Evolutionary conservation across 2,329 filamentous ascomycete species (phyloP), one percentile per base, ranked within the genome.

Genomic region (Pestalotiopsis sp.): DNA sequence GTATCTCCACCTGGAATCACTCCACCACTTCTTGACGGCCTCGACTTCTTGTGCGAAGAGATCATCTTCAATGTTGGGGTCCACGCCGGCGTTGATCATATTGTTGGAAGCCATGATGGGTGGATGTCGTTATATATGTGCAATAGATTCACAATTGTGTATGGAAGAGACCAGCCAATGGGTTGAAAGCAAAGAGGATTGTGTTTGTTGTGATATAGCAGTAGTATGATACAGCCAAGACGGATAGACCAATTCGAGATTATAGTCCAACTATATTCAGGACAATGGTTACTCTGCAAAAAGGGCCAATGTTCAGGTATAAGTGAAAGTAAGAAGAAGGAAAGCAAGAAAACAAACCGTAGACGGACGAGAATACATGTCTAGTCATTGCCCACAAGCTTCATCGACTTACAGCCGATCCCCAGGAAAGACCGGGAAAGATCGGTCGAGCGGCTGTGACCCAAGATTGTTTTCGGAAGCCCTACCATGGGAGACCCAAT

Each of bases 1-100:
- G 82, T 93, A 90, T 79, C 93, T 89, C 96, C 96, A 99, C 86
- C 96, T 89, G 68, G 94, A 89, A 76, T 97, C 93, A 66, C 86
- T 87, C 96, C 96, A 99, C 96, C 96, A 99, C 81, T 92, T 84
- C 88, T 98, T 93, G 74, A 98, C 92, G 73, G 92, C 90, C 76
- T 92, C 90, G 70, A 98, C 94, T 80, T 99, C 96, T 74, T 92
- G 87, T 77, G 90, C 86, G 83, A 92, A 97, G 77, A 91, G 83
- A 76, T 92, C 83, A 70, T 91, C 89, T 77, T 91, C 89, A 67
- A 78, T 74, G 68, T 85, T 83, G 66, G 86, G 85, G 78, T 89
- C 86, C 73, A 89, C 82, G 70, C 87, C 83, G 73, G 82, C 78
- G 78, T 85, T 87, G 68, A 85, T 77, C 89, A 91, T 91, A 80